phyloP scores from a whole-genome alignment of 176 grass and related monocot genomes.

The Rhynchospora pubera region DNA sequence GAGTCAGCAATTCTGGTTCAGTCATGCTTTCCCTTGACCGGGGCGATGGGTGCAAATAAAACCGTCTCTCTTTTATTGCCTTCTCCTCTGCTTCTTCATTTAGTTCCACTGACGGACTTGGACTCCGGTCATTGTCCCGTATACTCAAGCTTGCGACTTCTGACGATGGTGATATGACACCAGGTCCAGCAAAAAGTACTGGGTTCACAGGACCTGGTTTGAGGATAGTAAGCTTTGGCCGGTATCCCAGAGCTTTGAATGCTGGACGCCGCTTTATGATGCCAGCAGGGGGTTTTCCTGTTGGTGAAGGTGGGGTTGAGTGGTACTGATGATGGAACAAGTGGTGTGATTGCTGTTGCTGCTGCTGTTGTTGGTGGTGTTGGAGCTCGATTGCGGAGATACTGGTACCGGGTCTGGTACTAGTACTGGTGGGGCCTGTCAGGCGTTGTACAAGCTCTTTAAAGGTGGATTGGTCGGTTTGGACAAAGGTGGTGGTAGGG shows the following conservation, averaged over 20 bases:
- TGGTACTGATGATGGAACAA: slow-evolving; percentile 1
- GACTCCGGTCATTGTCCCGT: background rate
- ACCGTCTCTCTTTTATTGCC: slow-evolving; percentile 47
- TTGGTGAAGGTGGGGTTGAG: background rate
- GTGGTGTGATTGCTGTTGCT: background rate
- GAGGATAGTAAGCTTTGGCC: slow-evolving; percentile 34
- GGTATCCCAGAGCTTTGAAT: slow-evolving; percentile 21
- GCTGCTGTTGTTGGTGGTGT: background rate
- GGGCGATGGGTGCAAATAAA: slow-evolving; percentile 41
- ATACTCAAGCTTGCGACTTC: slow-evolving; percentile 13
- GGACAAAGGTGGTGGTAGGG: slow-evolving; percentile 42
- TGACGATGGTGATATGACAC: slow-evolving; percentile 18
- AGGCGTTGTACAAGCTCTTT: slow-evolving; percentile 53
- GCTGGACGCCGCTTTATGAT: slow-evolving; percentile 25
- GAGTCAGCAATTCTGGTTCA: slow-evolving; percentile 21
- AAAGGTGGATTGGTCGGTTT: slow-evolving; percentile 36
- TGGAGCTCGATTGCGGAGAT: background rate
- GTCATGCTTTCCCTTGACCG: slow-evolving; percentile 1
- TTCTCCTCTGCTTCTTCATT: slow-evolving; percentile 36
- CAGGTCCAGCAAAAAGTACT: background rate
- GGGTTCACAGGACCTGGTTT: slow-evolving; percentile 20
- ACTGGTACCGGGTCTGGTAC: background rate
- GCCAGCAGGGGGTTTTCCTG: background rate
- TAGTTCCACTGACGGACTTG: background rate
- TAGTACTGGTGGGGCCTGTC: slow-evolving; percentile 29